These are phyloP conservation scores for Lasiosphaeria ovina DNA, from an alignment of 495 filamentous ascomycete genomes.

Conservation along the genomic window DNA sequence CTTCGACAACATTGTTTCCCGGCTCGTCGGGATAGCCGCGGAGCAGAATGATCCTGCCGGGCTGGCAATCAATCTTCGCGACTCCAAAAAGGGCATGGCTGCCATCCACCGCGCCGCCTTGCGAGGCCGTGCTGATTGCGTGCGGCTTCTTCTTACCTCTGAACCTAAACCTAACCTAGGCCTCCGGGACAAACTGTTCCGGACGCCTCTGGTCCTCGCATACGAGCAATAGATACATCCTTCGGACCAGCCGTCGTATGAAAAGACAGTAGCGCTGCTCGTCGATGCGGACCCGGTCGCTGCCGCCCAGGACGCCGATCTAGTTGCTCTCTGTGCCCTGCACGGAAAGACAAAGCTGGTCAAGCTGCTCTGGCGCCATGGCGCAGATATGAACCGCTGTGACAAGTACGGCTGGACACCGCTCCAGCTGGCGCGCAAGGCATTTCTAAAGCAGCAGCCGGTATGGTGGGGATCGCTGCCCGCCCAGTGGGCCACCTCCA, in stretches of 20 bases:
- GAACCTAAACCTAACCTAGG: constrained; percentile 11
- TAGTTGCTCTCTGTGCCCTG: constrained; percentile 21
- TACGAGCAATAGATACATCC: constrained; percentile 26
- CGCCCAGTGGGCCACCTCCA: constrained; percentile 12
- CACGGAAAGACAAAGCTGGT: constrained; percentile 23
- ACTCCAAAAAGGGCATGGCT: constrained; percentile 24
- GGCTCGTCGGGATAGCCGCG: constrained; percentile 10
- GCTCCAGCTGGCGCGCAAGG: constrained; percentile 21
- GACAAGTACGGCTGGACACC: constrained; percentile 31
- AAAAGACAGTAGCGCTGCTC: constrained; percentile 21
- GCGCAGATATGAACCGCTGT: constrained; percentile 18
- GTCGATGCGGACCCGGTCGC: constrained; percentile 12
- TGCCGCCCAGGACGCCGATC: constrained; percentile 18
- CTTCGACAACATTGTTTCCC: constrained; percentile 18
- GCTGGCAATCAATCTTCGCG: constrained; percentile 17
- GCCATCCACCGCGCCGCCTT: constrained; percentile 32
- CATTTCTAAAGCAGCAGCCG: constrained; percentile 22
- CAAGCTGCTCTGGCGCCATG: constrained; percentile 13
- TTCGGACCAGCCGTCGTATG: constrained; percentile 9
- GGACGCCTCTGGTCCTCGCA: constrained; percentile 20
- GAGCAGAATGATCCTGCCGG: constrained; percentile 6
- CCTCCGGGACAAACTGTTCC: constrained; percentile 9
- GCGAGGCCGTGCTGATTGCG: constrained; percentile 20
- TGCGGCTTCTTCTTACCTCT: constrained; percentile 17
- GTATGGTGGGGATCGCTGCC: constrained; percentile 25